phyloP scores from a whole-genome alignment of 1,139 yeast species.

The Hemisphaericaspora subhashii region DNA sequence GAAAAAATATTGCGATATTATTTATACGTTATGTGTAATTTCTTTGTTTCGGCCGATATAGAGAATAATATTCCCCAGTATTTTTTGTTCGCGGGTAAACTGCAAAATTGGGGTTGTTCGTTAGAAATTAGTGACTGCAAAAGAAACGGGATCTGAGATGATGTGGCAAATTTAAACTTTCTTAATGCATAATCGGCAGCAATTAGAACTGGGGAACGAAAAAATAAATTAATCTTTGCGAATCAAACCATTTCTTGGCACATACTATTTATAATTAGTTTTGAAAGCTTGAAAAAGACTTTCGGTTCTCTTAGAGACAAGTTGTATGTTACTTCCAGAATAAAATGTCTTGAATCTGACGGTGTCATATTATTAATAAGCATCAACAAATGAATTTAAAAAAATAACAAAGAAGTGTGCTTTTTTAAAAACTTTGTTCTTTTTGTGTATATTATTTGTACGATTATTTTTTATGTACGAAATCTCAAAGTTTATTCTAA shows the following conservation, averaged over 20 bases:
- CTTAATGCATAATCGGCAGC: not conserved
- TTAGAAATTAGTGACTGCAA: too few relatives aligned
- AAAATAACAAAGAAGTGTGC: not conserved
- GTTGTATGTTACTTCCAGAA: too few relatives aligned
- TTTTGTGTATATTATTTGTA: slow-evolving; percentile 1
- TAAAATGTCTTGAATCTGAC: too few relatives aligned
- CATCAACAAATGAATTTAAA: too few relatives aligned
- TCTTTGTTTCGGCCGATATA: not conserved
- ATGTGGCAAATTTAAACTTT: too few relatives aligned
- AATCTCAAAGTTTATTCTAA: not conserved
- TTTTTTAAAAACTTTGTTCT: not conserved
- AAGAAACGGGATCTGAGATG: too few relatives aligned
- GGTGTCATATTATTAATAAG: too few relatives aligned
- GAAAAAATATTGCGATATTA: not conserved
- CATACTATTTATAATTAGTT: too few relatives aligned
- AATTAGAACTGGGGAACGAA: not conserved
- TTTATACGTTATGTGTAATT: not conserved
- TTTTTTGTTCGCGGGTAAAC: slow-evolving; percentile 4
- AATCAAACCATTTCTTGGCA: not conserved
- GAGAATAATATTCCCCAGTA: slow-evolving; percentile 3
- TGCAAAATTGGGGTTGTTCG: slow-evolving; percentile 2
- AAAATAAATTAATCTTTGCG: not conserved
- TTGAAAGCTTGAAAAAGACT: too few relatives aligned
- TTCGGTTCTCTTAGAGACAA: too few relatives aligned
- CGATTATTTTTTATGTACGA: not conserved